Evolutionary conservation across 768 basidiomycete genomes (phyloP), one percentile per base, ranked within the genome.

Genomic region (Tricholoma bakamatsutake): DNA sequence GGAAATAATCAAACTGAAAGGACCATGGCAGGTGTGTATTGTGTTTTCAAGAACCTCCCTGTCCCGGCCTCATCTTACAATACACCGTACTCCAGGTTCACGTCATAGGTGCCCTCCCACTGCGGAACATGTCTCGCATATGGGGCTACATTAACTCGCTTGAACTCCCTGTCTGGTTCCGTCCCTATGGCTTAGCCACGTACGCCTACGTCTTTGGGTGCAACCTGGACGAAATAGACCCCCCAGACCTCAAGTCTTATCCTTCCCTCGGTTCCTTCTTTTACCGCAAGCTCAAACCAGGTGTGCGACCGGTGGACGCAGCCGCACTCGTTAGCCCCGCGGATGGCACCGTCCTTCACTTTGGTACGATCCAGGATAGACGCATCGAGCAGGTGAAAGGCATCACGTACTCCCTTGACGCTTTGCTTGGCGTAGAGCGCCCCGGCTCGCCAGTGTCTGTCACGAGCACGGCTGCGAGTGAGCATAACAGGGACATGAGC

Each of bases 301-400:
- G 93, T 39, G 83, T 70, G 33, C 80, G 97, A 18, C 93, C 93
- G 4, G 85, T 96, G 17, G 91, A 83, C 28, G 73, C 83, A 28
- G 83, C 88, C 15, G 71, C 81, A 3, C 79, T 97, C 57, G 94
- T 92, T 58, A 93, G 90, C 59, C 97, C 97, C 1, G 95, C 97
- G 1, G 97, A 99, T 62, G 97, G 97, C 3, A 87, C 79, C 0
- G 81, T 99, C 1, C 77, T 98, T 27, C 96, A 98, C 67, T 93
- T 94, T 62, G 97, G 97, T 33, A 83, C 83, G 1, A 89, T 99
- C 59, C 71, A 81, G 52, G 82, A 83, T 61, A 76, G 83, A 49
- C 82, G 83, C 27, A 91, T 99, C 51, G 95, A 97, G 67, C 95
- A 98, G 71, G 92, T 99, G 66, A 99, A 99, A 71, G 97, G 97